Percentiles rank a stretch among this genome's conserved stretches.
Conservation (phyloP, 2,329 filamentous ascomycete genomes). For the Ophiostoma quercus region DNA sequence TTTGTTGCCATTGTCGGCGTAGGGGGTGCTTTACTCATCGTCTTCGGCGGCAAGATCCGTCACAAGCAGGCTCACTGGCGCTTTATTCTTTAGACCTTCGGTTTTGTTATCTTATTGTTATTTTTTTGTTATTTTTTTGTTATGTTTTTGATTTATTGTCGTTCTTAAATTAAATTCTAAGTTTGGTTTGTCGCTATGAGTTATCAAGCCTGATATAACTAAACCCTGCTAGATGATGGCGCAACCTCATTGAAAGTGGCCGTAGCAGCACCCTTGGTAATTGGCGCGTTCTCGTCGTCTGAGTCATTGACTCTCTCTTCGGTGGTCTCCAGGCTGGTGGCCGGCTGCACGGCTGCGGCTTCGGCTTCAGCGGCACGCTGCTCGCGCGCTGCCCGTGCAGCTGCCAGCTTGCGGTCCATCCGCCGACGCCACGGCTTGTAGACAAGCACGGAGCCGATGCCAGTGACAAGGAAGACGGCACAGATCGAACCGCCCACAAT, state of each 20-base stretch:
- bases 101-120: neutral
- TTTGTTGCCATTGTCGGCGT: neutral
- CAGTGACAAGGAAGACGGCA: constrained; percentile 74
- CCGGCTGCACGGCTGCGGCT: neutral
- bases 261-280: neutral
- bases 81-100: neutral
- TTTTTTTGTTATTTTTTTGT: neutral
- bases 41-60: neutral
- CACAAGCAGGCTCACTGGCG: constrained; percentile 3
- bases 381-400: neutral
- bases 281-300: neutral
- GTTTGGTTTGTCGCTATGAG: neutral
- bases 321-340: neutral
- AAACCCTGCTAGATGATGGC: neutral
- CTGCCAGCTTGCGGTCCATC: constrained; percentile 33
- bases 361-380: neutral
- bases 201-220: too few relatives aligned
- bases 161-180: too few relatives aligned
- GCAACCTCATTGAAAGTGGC: neutral
- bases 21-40: neutral
- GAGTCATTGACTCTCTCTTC: neutral
- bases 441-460: constrained; percentile 63
- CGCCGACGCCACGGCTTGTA: constrained; percentile 73
- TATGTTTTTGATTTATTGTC: neutral
- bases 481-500: constrained; percentile 83